phyloP scores from a whole-genome alignment of 1,284 basidiomycete genomes.

The Hymenochaete sp. region DNA sequence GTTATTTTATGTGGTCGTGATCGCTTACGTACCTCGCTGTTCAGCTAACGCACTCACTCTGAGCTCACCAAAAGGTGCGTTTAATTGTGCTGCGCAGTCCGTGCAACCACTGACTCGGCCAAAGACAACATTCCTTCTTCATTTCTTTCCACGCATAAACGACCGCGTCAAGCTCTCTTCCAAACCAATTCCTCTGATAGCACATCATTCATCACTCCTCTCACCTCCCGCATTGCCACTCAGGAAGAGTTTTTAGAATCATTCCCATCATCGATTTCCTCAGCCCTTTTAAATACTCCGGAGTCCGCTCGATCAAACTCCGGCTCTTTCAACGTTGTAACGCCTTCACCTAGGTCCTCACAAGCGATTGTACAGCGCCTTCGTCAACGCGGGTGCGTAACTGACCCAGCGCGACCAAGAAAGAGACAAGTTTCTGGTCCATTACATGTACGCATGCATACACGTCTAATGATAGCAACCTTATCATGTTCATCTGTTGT shows the following conservation, averaged over 20 bases:
- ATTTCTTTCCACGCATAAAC: conserved; percentile 51
- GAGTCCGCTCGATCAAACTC: conserved; percentile 18
- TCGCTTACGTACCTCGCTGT: conserved; percentile 1
- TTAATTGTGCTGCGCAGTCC: neutral
- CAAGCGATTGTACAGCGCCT: conserved; percentile 49
- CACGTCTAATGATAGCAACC: neutral
- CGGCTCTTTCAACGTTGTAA: conserved; percentile 35
- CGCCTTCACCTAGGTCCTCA: conserved; percentile 58
- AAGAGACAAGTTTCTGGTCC: conserved; percentile 39
- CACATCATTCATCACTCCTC: conserved; percentile 24
- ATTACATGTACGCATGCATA: conserved; percentile 1
- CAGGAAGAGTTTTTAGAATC: conserved; percentile 22
- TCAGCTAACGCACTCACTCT: conserved; percentile 5
- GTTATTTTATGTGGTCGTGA: conserved; percentile 19
- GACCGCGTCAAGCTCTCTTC: conserved; percentile 40
- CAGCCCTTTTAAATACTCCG: conserved; percentile 18
- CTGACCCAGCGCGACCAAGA: conserved; percentile 61
- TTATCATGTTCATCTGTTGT: neutral
- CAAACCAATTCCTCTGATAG: conserved; percentile 35
- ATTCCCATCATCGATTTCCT: conserved; percentile 14
- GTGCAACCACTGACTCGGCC: neutral
- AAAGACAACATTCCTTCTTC: conserved; percentile 54
- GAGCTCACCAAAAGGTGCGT: conserved; percentile 13
- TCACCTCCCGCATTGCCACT: conserved; percentile 19
- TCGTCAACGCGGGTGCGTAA: conserved; percentile 49